phyloP scores from a whole-genome alignment of 2,329 filamentous ascomycete species.

The Sarocladiaceae sp. region DNA sequence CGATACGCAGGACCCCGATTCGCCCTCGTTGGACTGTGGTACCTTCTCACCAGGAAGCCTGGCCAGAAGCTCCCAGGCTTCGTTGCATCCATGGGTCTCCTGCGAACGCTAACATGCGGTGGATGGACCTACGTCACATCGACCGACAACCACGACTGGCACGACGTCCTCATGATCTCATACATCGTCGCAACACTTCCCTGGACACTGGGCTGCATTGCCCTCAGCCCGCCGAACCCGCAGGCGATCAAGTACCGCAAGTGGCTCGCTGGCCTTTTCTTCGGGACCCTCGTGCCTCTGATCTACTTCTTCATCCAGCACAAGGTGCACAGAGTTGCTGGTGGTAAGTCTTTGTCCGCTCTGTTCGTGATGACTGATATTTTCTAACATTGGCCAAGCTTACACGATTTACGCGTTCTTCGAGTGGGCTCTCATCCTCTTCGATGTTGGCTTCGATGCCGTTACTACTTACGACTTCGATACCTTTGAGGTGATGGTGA shows the following conservation, averaged over 20 bases:
- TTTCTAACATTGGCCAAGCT: constrained; percentile 48
- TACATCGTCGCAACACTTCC: constrained; percentile 92
- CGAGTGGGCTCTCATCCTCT: constrained; percentile 91
- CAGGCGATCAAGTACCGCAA: constrained; percentile 85
- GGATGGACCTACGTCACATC: constrained; percentile 99
- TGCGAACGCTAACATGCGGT: constrained; percentile 89
- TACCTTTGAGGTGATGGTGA: constrained; percentile 80
- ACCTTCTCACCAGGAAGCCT: constrained; percentile 76
- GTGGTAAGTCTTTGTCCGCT: constrained; percentile 63
- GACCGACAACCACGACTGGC: constrained; percentile 97
- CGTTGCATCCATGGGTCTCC: constrained; percentile 72
- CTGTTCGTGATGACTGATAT: no score
- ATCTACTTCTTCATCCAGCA: constrained; percentile 98
- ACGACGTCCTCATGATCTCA: constrained; percentile 99
- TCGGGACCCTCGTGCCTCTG: constrained; percentile 82
- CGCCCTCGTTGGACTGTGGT: constrained; percentile 86
- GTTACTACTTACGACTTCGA: constrained; percentile 91
- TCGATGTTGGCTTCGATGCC: constrained; percentile 95
- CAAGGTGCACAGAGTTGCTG: constrained; percentile 90
- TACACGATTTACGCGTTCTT: constrained; percentile 98
- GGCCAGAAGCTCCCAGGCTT: constrained; percentile 75
- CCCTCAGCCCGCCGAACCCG: constrained; percentile 79
- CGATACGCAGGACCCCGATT: constrained; percentile 72
- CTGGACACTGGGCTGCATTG: constrained; percentile 89
- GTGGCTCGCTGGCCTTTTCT: constrained; percentile 77